These are phyloP conservation scores for Casuarina equisetifolia DNA, from an alignment of 306 rosid species.

Conservation along the genomic window DNA sequence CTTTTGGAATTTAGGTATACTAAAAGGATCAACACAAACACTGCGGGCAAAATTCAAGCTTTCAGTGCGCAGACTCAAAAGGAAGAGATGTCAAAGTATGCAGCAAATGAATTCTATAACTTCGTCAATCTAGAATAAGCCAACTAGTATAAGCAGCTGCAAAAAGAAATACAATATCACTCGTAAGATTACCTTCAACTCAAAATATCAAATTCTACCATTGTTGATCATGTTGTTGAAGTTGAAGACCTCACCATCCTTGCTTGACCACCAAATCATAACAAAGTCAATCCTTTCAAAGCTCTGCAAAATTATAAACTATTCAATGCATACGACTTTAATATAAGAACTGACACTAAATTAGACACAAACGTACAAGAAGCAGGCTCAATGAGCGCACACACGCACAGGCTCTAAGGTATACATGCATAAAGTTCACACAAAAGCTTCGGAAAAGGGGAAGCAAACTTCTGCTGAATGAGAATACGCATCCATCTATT, in stretches of 20 bases:
- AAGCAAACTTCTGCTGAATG: background rate
- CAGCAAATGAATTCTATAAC: background rate
- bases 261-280: background rate
- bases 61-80: background rate
- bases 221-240: conserved; percentile 11
- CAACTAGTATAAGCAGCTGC: background rate
- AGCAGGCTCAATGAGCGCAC: background rate
- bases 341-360: background rate
- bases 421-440: background rate
- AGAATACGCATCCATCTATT: background rate
- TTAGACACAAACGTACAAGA: background rate
- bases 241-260: conserved; percentile 9
- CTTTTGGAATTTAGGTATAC: background rate
- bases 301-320: background rate
- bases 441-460: background rate
- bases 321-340: background rate
- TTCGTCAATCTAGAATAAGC: background rate
- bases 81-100: background rate
- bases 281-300: background rate
- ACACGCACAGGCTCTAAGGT: too few relatives aligned
- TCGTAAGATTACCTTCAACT: conserved; percentile 16
- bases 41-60: background rate
- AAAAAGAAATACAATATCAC: background rate
- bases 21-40: background rate
- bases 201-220: conserved; percentile 5